phyloP scores from a whole-genome alignment of 805 yeast genomes.

The Jamesozyma lodderae region DNA sequence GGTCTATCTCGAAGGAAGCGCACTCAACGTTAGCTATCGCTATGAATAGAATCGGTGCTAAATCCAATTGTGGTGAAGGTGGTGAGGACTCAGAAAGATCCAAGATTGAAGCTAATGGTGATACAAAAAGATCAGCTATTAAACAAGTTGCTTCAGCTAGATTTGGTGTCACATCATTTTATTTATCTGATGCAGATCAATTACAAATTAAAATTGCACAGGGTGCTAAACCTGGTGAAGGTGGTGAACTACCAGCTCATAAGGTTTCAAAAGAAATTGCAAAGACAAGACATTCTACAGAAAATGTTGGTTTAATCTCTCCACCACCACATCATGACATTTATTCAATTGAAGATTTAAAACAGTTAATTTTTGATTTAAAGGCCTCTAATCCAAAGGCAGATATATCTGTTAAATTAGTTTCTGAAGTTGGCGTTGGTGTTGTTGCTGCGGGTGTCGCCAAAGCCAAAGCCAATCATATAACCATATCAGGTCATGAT shows the following conservation, averaged over 20 bases:
- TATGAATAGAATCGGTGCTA: slow-evolving; percentile 96
- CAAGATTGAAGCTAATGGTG: slow-evolving; percentile 71
- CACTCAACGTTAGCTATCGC: slow-evolving; percentile 97
- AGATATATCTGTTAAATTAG: slow-evolving; percentile 90
- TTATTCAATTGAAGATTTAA: slow-evolving; percentile 94
- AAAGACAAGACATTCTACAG: slow-evolving; percentile 91
- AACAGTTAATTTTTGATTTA: slow-evolving; percentile 91
- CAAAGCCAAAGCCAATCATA: slow-evolving; percentile 96
- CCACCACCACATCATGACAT: slow-evolving; percentile 99
- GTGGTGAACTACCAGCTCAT: slow-evolving; percentile 96
- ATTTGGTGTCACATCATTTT: slow-evolving; percentile 94
- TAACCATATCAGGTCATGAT: slow-evolving; percentile 92
- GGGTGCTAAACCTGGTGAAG: slow-evolving; percentile 99
- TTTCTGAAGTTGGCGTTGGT: slow-evolving; percentile 98
- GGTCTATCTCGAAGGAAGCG: slow-evolving; percentile 97
- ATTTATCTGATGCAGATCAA: slow-evolving; percentile 93
- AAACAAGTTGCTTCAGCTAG: slow-evolving; percentile 97
- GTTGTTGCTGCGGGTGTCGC: slow-evolving; percentile 99
- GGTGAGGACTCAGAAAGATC: slow-evolving; percentile 96
- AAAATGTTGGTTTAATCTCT: slow-evolving; percentile 92
- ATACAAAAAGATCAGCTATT: slow-evolving; percentile 97
- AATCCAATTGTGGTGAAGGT: slow-evolving; percentile 98
- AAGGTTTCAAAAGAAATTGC: slow-evolving; percentile 85
- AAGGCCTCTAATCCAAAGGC: slow-evolving; percentile 97
- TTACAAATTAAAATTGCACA: slow-evolving; percentile 98